Base-by-base conservation (phyloP, 352 stramenopile genomes). In the Globisporangium carolinianum region DNA sequence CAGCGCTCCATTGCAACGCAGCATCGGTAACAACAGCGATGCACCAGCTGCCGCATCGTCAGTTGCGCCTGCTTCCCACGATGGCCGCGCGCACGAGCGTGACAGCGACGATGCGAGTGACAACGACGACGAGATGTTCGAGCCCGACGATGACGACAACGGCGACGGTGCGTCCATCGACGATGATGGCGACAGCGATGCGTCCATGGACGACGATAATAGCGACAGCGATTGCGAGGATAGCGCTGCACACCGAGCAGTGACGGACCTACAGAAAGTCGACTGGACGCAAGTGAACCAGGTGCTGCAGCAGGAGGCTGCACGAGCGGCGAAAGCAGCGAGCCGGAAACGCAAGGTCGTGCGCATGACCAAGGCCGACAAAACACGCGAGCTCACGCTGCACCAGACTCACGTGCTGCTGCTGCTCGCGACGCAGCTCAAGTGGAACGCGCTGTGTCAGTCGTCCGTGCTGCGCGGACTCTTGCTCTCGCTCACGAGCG, bases 201-300 rank as follows among this genome's bases (percentile, higher is more conserved):
- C 62, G 10, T 49, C 11, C 32, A 11, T 24, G 42, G 58, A 65
- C 17, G 15, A 42, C 50, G 58, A 68, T n/a, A 47, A 69, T 17
- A 47, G 45, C 39, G 45, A 51, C 7, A n/a, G 63, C 17, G 57
- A 64, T 2, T 38, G 57, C 38, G 46, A 61, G 8, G 7, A 17
- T 4, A 60, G 65, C 49, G 53, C n/a, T 49, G 43, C 45, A 55
- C n/a, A 42, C 35, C 39, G 41, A 6, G 15, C 6, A 11, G 11
- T 50, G n/a, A 52, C 49, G 8, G 66, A 81, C 49, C 53, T 85
- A 17, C 71, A 72, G 17, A 49, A 71, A 35, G 71, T 91, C 36
- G 73, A 94, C 63, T 92, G 82, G 82, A 73, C 76, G 1, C 67
- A 88, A 24, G 65, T 92, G 24, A 91, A 89, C 64, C 68, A 53